Percentiles rank a stretch among this genome's conserved stretches.
Conservation (phyloP, 495 filamentous ascomycete genomes). For the Xylaria grammica region DNA sequence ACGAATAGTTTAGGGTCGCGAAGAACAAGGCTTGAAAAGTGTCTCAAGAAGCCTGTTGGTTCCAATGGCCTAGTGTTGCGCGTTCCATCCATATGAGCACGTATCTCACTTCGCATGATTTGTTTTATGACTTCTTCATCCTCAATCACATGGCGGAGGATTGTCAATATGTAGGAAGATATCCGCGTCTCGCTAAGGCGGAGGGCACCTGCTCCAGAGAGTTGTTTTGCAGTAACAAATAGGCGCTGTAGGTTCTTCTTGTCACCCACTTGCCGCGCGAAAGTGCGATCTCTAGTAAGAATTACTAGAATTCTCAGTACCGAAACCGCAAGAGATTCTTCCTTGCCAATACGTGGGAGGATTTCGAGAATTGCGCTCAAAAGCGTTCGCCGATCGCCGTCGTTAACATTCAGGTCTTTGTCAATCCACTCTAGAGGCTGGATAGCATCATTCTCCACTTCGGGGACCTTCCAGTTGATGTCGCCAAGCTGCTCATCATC, state of each 20-base stretch:
- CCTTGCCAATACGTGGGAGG: conserved; percentile 83
- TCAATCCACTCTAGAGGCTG: conserved; percentile 61
- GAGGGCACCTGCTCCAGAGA: conserved; percentile 75
- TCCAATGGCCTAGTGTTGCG: conserved; percentile 71
- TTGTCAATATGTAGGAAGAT: conserved; percentile 71
- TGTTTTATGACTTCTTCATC: conserved; percentile 89
- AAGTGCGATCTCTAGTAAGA: conserved; percentile 75
- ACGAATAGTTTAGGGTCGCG: conserved; percentile 88
- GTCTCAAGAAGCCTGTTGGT: conserved; percentile 71
- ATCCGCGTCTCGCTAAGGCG: conserved; percentile 71
- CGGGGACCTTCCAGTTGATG: conserved; percentile 72
- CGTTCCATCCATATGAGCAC: conserved; percentile 65
- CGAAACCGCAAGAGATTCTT: conserved; percentile 82
- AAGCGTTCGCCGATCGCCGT: conserved; percentile 69
- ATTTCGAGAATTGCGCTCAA: conserved; percentile 80
- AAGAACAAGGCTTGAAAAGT: conserved; percentile 80
- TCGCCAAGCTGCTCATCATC: conserved; percentile 83
- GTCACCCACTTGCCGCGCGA: conserved; percentile 79
- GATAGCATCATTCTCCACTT: conserved; percentile 57
- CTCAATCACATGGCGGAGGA: conserved; percentile 91
- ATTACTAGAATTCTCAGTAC: conserved; percentile 86
- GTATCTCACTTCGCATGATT: conserved; percentile 92
- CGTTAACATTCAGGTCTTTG: conserved; percentile 67
- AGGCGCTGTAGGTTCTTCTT: conserved; percentile 87
- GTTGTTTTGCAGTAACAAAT: conserved; percentile 92